Evolutionary conservation across 2,329 filamentous ascomycete species (phyloP).

Genomic region (Pseudogymnoascus sp.): DNA sequence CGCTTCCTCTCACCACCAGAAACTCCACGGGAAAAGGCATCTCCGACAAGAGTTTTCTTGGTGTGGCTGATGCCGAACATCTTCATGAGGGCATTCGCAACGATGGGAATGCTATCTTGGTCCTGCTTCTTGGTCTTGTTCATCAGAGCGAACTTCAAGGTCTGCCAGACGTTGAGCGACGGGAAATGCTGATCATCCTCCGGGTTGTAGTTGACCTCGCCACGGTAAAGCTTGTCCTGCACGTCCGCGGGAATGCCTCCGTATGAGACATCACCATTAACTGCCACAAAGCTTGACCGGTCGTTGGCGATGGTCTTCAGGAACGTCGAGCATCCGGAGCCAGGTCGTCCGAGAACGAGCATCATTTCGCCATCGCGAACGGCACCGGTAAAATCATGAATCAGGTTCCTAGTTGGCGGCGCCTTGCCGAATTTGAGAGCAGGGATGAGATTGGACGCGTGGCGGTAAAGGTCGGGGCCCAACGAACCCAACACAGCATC

Average conservation of each 20-base stretch:
- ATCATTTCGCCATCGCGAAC: constrained; percentile 65
- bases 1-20: constrained; percentile 55
- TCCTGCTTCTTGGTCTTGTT: constrained; percentile 67
- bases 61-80: constrained; percentile 61
- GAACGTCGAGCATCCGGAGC: constrained; percentile 69
- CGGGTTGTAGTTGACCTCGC: constrained; percentile 70
- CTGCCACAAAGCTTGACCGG: constrained; percentile 53
- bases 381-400: constrained; percentile 60
- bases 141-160: constrained; percentile 64
- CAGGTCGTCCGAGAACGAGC: constrained; percentile 64
- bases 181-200: constrained; percentile 74
- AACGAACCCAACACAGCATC: constrained; percentile 71
- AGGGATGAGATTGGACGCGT: constrained; percentile 37
- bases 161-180: constrained; percentile 68
- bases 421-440: constrained; percentile 19
- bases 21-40: constrained; percentile 54
- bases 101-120: constrained; percentile 55
- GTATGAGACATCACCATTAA: constrained; percentile 64
- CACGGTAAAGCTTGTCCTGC: constrained; percentile 60
- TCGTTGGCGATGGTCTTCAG: constrained; percentile 69
- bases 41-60: constrained; percentile 45
- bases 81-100: constrained; percentile 62
- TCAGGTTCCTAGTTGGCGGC: constrained; percentile 35
- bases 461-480: constrained; percentile 66
- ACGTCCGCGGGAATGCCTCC: constrained; percentile 62